Base-by-base conservation (phyloP, 495 filamentous ascomycete genomes). In the Jackrogersella minutella region DNA sequence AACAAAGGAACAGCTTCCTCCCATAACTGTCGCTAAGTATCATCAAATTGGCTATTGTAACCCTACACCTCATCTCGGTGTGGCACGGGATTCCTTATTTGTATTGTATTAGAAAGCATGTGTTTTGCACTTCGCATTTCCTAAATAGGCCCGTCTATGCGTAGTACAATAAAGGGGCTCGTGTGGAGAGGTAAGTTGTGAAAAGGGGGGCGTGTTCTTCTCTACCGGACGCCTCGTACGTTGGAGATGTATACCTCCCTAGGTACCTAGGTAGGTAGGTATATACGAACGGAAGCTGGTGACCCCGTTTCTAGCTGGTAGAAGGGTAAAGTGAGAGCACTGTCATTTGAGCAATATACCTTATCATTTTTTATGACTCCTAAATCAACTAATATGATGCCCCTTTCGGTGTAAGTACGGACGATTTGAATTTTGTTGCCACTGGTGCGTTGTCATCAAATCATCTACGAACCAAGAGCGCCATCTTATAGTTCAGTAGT, bases 41-140 rank as follows among this genome's bases (percentile, higher is more conserved):
- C 24, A 22, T 36, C 49, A 36, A 52, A 52, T 36, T 52, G 5
- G 49, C 11, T 6, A 36, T 28, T 52, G 49, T n/a, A 52, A 52
- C 31, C 49, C 31, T 33, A 36, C 19, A 5, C 26, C 26, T 49
- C 24, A 31, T 28, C 22, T 31, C 11, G 44, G n/a, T 31, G 26
- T 31, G n/a, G 11, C 5, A 13, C 13, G 14, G 26, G 8, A 30
- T 9, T 16, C 0, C 26, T 31, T 5, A 19, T 30, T 17, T 0
- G n/a, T n/a, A 36, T 26, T 11, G 44, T 14, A 49, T 31, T 17
- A 11, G 44, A 49, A 49, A 3, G 2, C 7, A 0, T 49, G 17
- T 13, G 11, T 16, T 49, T 17, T 2, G 7, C 26, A 30, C 3
- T 26, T 49, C 26, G 24, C 13, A 16, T 31, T 31, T n/a, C 14